Base-by-base conservation (phyloP, 2,329 filamentous ascomycete species). In the Alternaria ventricosa region DNA sequence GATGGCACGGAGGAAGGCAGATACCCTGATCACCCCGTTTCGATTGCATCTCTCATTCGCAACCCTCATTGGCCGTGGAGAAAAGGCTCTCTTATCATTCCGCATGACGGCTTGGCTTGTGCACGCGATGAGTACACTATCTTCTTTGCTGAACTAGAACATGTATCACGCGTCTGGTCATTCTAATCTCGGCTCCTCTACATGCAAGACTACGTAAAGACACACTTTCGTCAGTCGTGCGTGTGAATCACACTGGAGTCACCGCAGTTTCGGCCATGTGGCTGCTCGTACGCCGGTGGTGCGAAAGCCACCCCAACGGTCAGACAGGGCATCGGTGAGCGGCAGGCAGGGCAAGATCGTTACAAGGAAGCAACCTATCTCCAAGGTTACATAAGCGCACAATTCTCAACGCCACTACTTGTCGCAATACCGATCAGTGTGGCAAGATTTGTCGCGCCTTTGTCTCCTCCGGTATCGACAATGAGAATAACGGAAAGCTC, bases 191-290 rank as follows among this genome's bases (percentile, higher is more conserved):
- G n/a, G 13, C 45, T 27, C 28, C 45, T 23, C 22, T 20, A 22
- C 20, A 22, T 5, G 36, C n/a, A n/a, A 50, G 23, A 25, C 27
- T 53, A 30, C 10, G 15, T 18, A 18, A 6, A 22, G 20, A 28
- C 15, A 15, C 15, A 49, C 15, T 44, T n/a, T 7, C 8, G 45
- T 15, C 13, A 15, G 8, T 33, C 22, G 23, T 33, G 27, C 13
- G 50, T 28, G 22, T 28, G 56, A 60, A 10, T 23, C 12, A 27
- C 18, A 59, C 65, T 61, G 44, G 45, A 25, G 59, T 60, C 55
- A 59, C 63, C 60, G 57, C 60, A 56, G 28, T 65, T 67, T 65
- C 45, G 55, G 63, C 65, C 54, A 67, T 61, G 57, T 65, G 63
- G 56, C 53, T 59, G 57, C 28, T 57, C 50, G 61, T 61, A 30